These are phyloP conservation scores for Miamiensis avidus DNA, from an alignment of 169 alveolate genomes.

Conservation along the genomic window DNA sequence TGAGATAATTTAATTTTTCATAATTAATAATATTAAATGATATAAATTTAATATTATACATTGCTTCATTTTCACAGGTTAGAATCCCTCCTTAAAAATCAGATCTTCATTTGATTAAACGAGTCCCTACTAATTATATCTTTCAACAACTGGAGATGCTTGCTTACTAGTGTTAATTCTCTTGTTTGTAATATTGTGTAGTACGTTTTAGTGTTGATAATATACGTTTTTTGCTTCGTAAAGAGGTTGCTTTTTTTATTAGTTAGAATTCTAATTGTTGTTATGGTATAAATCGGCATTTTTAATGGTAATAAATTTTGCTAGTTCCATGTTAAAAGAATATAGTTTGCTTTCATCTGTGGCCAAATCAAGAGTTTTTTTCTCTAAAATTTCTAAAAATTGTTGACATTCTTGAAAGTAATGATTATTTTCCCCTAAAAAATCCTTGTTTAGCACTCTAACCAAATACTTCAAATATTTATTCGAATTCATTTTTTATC, in stretches of 20 bases:
- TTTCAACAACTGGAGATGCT: no score
- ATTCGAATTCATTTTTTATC: not conserved
- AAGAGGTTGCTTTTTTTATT: not conserved
- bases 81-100: no score
- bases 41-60: no score
- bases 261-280: no score
- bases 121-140: no score
- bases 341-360: slow-evolving; percentile 26
- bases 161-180: no score
- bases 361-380: slow-evolving; percentile 25
- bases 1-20: no score
- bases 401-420: slow-evolving; percentile 22
- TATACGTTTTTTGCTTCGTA: slow-evolving; percentile 1
- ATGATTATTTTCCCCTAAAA: not conserved
- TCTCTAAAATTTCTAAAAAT: slow-evolving; percentile 25
- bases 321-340: slow-evolving; percentile 14
- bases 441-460: not conserved
- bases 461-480: not conserved
- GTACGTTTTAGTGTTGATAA: not conserved
- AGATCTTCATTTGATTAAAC: no score
- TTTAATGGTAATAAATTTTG: slow-evolving; percentile 17
- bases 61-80: no score
- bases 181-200: not conserved
- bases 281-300: slow-evolving; percentile 18
- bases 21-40: no score